Conservation (phyloP, 768 basidiomycete species). For the Boletus huronensis region DNA sequence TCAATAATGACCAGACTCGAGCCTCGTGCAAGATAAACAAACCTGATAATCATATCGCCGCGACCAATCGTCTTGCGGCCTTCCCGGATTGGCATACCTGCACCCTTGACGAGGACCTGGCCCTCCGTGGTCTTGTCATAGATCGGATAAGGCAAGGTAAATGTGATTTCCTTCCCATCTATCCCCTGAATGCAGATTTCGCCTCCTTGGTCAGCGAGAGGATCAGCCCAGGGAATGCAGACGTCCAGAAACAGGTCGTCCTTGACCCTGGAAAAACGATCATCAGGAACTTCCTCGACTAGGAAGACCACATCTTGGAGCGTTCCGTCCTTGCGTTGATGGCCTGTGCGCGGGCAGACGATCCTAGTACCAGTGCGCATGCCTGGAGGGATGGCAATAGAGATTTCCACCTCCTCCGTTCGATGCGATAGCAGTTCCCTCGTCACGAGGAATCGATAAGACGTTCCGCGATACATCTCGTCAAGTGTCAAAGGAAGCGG, state of each 20-base stretch:
- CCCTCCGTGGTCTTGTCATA: constrained; percentile 48
- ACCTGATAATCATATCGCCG: constrained; percentile 66
- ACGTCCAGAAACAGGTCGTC: constrained; percentile 57
- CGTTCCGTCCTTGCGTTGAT: constrained; percentile 53
- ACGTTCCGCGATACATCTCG: constrained; percentile 56
- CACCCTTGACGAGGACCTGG: constrained; percentile 48
- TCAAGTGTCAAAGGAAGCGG: constrained; percentile 58
- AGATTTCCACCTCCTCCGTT: constrained; percentile 53
- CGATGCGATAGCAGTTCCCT: constrained; percentile 49
- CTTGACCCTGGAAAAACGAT: constrained; percentile 52
- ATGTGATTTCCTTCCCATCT: constrained; percentile 50
- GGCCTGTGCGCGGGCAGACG: constrained; percentile 60
- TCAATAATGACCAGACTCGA: background rate
- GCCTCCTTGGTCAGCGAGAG: constrained; percentile 44
- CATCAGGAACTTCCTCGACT: constrained; percentile 55
- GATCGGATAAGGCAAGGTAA: constrained; percentile 52
- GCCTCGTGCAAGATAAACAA: constrained; percentile 10
- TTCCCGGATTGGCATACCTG: constrained; percentile 68
- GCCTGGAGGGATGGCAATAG: constrained; percentile 58
- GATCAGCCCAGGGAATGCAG: constrained; percentile 54
- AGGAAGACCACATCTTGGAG: constrained; percentile 68
- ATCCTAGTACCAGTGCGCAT: constrained; percentile 60
- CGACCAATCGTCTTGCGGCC: constrained; percentile 49
- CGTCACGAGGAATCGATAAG: constrained; percentile 56
- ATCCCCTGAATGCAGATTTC: constrained; percentile 52